Base-by-base conservation (phyloP, 2,329 filamentous ascomycete species). In the Ophiostoma ulmi region DNA sequence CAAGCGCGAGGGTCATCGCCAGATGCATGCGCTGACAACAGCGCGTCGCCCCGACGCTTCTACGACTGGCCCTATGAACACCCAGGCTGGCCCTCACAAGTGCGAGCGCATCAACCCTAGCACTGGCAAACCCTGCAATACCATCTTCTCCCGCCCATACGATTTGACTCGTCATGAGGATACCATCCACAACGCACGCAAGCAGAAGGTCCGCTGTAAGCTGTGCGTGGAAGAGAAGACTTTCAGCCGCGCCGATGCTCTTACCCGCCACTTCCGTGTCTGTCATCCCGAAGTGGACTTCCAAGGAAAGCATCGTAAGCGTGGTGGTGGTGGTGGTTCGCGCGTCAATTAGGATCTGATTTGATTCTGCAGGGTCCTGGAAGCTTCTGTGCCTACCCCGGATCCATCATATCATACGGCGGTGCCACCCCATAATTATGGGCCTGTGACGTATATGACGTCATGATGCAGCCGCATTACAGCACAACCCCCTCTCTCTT, bases 81-180 rank as follows among this genome's bases (percentile, higher is more conserved):
- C 90, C 5, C 95, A 98, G 79, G 92, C 93, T 11, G 95, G 95
- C 0, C 95, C 95, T 41, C 95, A 98, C 82, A 90, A 90, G 76
- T 99, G 95, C 80, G 91, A 94, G 77, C 89, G 94, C 75, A 92
- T 94, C 81, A 98, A 98, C 80, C 94, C 94, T 1, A 94, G 92
- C 74, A 98, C 95, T 0, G 92, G 93, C 74, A 97, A 97, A 82
- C 91, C 93, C 0, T 98, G 95, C 85, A 94, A 92, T 78, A 96
- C 93, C 0, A 85, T 97, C 70, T 98, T 99, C 80, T 97, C 94
- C 0, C 86, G 95, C 26, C 95, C 95, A 1, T 99, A 99, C 83
- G 95, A 99, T 80, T 85, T 99, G 69, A 99, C 95, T 0, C 87
- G 95, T 31, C 95, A 99, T 78, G 95, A 99, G 79, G 94, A 97